Evolutionary conservation across 495 filamentous ascomycete genomes (phyloP), one percentile per base, ranked within the genome.

Genomic region (Penicillium robsamsonii): DNA sequence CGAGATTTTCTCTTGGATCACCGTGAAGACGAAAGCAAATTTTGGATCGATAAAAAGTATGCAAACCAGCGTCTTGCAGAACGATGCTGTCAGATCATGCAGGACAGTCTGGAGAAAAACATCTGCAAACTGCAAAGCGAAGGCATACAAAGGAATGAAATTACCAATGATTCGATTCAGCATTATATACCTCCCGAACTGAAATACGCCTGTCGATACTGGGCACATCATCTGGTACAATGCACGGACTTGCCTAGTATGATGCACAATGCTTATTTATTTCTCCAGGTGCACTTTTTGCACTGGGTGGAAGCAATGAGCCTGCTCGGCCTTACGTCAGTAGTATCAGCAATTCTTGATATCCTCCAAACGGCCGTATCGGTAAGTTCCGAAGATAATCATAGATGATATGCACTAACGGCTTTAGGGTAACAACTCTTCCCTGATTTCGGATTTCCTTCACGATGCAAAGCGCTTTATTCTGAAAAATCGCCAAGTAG

Each of bases 381-480:
- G 5, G 49, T 51, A 30, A 30, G 49, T 40, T 49, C 5, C 29
- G 3, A 27, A 5, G 25, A 27, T 12, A 37, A 7, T 24, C 4
- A 11, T 49, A 49, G 2, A 15, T 37, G 13, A 42, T 38, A 46
- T 46, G 22, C 15, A 33, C 55, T 55, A 35, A 59, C 10, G 18
- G 43, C 43, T 35, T 31, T 42, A 61, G 57, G 29, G 17, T 15
- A 15, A 53, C 65, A 29, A 51, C 31, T 13, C 62, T 64, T 41
- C 61, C 70, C 25, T 40, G 40, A 18, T 60, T 11, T 51, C 22
- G 0, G 11, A 30, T 13, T 51, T 50, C 11, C 37, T 61, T 1
- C 38, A 61, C 48, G 73, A 78, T 64, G 69, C 62, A 46, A 66
- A 52, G 43, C 67, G 72, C 33, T 78, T 78, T 59, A 42, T 70